Evolutionary conservation across 768 basidiomycete species (phyloP), one percentile per base, ranked within the genome.

Genomic region (Suillus spraguei): DNA sequence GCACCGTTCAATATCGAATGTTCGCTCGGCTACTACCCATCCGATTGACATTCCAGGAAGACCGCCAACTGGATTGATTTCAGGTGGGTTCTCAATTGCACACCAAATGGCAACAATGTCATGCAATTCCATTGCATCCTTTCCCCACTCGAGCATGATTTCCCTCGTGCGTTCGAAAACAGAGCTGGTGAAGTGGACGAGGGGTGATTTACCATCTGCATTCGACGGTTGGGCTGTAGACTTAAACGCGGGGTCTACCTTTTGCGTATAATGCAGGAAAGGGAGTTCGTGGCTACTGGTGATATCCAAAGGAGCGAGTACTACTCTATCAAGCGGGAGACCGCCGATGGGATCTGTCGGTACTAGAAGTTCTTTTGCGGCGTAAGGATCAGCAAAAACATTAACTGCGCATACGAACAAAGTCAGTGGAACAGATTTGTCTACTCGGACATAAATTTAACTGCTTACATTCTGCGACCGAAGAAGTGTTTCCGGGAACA

Each of bases 81-180:
- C 74, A 8, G 86, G 88, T 20, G 90, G 88, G 63, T 90, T 87
- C 62, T 83, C 82, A 17, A 93, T 85, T 2, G 93, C 91, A 73
- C 89, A 94, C 92, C 94, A 97, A 17, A 97, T 83, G 3, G 93
- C 91, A 13, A 88, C 87, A 52, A 95, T 90, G 68, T 98, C 95
- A 69, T 98, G 95, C 61, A 96, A 82, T 76, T 95, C 92, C 85
- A 97, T 84, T 5, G 84, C 89, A 71, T 96, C 94, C 65, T 89
- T 87, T 9, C 94, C 94, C 64, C 87, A 94, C 56, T 80, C 69
- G n/a, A 86, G 63, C 90, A 96, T 94, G 59, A 95, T 77, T 65
- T 88, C 87, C 39, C 91, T 79, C 4, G 91, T 85, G 50, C 87
- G 83, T 71, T 90, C 87, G 1, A 95, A 77, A 76, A 97, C 87